These are phyloP conservation scores for Taxillus chinensis DNA, from an alignment of 164 flowering plant species.

Conservation along the genomic window DNA sequence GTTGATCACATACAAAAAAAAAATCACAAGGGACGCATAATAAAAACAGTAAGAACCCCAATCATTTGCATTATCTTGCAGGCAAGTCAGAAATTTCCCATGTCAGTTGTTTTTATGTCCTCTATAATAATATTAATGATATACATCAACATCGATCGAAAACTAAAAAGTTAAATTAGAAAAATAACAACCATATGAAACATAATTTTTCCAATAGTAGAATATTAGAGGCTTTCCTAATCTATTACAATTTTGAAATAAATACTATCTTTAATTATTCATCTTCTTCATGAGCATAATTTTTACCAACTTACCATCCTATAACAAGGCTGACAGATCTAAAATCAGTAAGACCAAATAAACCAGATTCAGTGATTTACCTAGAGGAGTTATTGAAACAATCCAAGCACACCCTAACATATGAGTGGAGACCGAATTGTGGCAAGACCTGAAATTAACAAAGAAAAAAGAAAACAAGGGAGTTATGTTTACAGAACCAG, in stretches of 20 bases:
- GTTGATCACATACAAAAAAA: no score
- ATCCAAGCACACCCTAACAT: constrained; percentile 61
- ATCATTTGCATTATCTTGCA: no score
- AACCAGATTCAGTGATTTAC: constrained; percentile 20
- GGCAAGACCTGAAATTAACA: constrained; percentile 44
- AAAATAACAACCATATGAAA: no score
- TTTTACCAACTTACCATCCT: background rate
- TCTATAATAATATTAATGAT: no score
- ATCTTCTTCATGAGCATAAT: background rate
- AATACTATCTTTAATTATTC: background rate
- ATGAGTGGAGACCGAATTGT: constrained; percentile 40
- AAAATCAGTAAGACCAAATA: background rate
- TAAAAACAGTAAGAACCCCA: no score
- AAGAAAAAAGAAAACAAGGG: constrained; percentile 1
- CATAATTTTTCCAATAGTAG: no score
- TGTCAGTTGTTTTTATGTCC: no score
- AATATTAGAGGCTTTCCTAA: no score
- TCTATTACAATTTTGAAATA: background rate
- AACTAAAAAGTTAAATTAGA: no score
- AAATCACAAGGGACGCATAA: no score
- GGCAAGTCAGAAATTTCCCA: no score
- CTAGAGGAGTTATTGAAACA: constrained; percentile 42
- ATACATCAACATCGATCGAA: no score
- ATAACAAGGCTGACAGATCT: background rate
- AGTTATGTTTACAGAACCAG: background rate